Evolutionary conservation across 306 rosid species (phyloP), one percentile per base, ranked within the genome.

Genomic region (Coriaria nepalensis): DNA sequence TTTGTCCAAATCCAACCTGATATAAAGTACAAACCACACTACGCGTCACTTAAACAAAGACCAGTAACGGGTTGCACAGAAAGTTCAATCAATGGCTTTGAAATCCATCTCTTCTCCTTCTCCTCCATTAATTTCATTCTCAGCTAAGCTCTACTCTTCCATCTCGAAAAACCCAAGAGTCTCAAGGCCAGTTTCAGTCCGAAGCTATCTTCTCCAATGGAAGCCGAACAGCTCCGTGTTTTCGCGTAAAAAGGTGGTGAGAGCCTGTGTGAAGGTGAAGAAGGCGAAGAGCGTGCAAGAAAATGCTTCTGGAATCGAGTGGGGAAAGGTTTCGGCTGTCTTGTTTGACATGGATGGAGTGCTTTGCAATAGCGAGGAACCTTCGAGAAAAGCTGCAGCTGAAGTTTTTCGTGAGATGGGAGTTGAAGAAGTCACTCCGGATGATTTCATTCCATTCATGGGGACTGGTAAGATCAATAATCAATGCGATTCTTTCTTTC

Each of bases 271-370:
- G 48, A 72, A 75, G 32, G 87, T 73, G 41, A 84, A 81, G 41
- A 84, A 81, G 50, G 73, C 65, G 78, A 81, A 65, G 71, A 67
- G 43, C 35, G 70, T 51, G 6, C 52, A 40, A 33, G 67, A 20
- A 20, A 20, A 62, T 14, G 67, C 78, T 44, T 45, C 72, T 13
- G 62, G 46, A 43, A 67, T 35, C 33, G 78, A 67, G 10, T 90
- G 97, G 95, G 93, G 80, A 33, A 81, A 78, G 58, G 95, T 90
- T 32, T 81, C 97, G 4, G 95, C 95, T 2, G 95, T 90, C 61
- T 43, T 84, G 61, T 90, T 90, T 64, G 97, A 90, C 64, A 90
- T 90, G 97, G 97, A 90, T 15, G 97, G 97, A 47, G 97, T 90
- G 33, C 77, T 90, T 45, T 90, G 95, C 65, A 71, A 90, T 63